Percentiles rank a stretch among this genome's conserved stretches.
These are phyloP conservation scores for Inga leiocalycina DNA, from an alignment of 306 rosid species.

Conservation along the genomic window DNA sequence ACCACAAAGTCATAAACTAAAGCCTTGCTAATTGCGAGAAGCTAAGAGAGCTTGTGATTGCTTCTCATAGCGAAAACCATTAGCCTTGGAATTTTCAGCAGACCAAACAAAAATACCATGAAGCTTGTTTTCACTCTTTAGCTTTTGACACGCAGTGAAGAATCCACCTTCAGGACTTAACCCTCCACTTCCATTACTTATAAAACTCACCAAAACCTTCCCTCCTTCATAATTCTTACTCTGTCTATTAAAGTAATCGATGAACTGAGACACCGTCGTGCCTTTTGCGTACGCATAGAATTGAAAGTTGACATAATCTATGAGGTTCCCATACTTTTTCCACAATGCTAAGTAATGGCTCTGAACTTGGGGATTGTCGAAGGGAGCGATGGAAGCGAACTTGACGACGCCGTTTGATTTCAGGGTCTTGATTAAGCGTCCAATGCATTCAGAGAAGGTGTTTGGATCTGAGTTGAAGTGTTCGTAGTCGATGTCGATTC, in stretches of 20 bases:
- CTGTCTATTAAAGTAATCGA: constrained; percentile 58
- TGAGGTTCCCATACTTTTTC: constrained; percentile 60
- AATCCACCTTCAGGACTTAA: constrained; percentile 61
- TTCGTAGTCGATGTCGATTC: constrained; percentile 81
- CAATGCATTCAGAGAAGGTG: constrained; percentile 71
- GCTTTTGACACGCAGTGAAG: constrained; percentile 56
- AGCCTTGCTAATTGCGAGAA: background rate
- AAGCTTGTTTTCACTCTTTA: constrained; percentile 54
- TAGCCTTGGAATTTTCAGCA: constrained; percentile 77
- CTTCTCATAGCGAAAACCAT: constrained; percentile 69
- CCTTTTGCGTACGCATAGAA: constrained; percentile 77
- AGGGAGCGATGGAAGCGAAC: constrained; percentile 84
- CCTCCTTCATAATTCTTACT: constrained; percentile 68
- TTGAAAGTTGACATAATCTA: constrained; percentile 85
- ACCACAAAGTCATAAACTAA: background rate
- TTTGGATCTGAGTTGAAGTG: constrained; percentile 59
- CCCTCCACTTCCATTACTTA: constrained; percentile 62
- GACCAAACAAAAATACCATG: constrained; percentile 82
- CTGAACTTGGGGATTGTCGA: constrained; percentile 65
- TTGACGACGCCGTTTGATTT: constrained; percentile 53
- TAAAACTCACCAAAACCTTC: constrained; percentile 67
- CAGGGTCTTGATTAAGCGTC: constrained; percentile 53
- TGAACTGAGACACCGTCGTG: constrained; percentile 61
- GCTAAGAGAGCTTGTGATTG: constrained; percentile 56
- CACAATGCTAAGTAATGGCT: constrained; percentile 68